phyloP scores from a whole-genome alignment of 495 filamentous ascomycete genomes.

The Lichina pygmaea region DNA sequence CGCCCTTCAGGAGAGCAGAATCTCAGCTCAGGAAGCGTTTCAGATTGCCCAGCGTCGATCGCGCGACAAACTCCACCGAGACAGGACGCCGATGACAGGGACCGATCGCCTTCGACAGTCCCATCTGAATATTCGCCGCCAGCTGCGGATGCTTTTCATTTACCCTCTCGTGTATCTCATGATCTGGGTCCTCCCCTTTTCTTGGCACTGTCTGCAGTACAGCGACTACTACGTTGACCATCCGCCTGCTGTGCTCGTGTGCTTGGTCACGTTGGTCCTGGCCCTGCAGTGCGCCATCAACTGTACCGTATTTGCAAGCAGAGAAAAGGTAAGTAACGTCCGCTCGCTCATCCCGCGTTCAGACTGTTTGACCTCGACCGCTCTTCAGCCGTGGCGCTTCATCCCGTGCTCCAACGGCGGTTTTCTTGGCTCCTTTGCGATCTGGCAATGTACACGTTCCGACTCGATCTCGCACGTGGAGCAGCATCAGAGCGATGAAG shows the following conservation, averaged over 20 bases:
- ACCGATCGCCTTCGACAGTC: constrained; percentile 4
- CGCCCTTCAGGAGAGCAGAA: too few relatives aligned
- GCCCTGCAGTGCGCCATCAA: constrained; percentile 36
- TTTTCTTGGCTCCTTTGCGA: too few relatives aligned
- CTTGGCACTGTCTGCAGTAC: constrained; percentile 31
- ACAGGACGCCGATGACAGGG: constrained; percentile 5
- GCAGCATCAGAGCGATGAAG: too few relatives aligned
- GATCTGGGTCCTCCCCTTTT: constrained; percentile 47
- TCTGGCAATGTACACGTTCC: too few relatives aligned
- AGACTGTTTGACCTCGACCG: constrained; percentile 16
- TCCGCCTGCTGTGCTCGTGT: constrained; percentile 24
- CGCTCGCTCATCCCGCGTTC: constrained; percentile 30
- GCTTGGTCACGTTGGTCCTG: constrained; percentile 26
- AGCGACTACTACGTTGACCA: constrained; percentile 21
- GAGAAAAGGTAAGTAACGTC: constrained; percentile 24
- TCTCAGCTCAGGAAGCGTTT: too few relatives aligned
- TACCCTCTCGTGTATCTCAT: constrained; percentile 46
- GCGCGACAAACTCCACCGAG: constrained; percentile 5
- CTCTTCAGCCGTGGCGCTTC: constrained; percentile 13
- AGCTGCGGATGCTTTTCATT: constrained; percentile 40
- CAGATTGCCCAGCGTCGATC: background rate
- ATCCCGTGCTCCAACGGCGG: too few relatives aligned
- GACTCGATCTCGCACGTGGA: too few relatives aligned
- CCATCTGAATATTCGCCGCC: constrained; percentile 30
- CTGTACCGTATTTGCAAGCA: constrained; percentile 32